These are phyloP conservation scores for Microsporum canis DNA, from an alignment of 2,329 filamentous ascomycete species.

Conservation along the genomic window DNA sequence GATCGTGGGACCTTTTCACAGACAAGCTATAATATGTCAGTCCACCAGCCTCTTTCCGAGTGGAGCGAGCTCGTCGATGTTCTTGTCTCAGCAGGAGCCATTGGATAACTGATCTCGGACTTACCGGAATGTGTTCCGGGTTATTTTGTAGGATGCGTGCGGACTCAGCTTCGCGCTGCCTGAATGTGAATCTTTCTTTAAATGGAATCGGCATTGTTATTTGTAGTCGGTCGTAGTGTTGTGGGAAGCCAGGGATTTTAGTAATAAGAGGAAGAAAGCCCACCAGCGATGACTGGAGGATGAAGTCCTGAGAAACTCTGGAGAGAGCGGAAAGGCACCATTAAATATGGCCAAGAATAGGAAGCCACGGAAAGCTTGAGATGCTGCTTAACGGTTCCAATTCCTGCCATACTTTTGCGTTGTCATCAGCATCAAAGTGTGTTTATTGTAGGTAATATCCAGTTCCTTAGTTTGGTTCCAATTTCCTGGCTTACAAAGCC, in stretches of 20 bases:
- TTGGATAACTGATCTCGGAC: not conserved
- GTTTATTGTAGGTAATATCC: not conserved
- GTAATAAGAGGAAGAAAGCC: not conserved
- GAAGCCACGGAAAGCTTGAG: not conserved
- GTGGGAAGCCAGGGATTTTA: not conserved
- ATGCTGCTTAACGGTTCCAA: not conserved
- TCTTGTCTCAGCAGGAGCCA: not conserved
- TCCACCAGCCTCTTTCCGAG: not conserved
- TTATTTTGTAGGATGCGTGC: not conserved
- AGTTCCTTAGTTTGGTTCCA: not conserved
- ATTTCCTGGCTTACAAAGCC: not conserved
- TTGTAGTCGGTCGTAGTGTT: not conserved
- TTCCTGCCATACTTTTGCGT: not conserved
- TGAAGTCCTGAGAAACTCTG: not conserved
- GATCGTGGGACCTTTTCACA: conserved; percentile 99
- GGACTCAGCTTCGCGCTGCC: not conserved
- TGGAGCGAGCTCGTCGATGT: not conserved
- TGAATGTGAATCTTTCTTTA: not conserved
- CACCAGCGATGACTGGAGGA: not conserved
- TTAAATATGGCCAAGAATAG: not conserved
- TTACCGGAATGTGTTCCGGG: not conserved
- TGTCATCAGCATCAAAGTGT: not conserved
- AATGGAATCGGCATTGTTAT: not conserved
- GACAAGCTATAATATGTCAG: conserved; percentile 58
- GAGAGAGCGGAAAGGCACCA: not conserved